Conservation (phyloP, 2,329 filamentous ascomycete genomes). For the Ceratocystis papillata region DNA sequence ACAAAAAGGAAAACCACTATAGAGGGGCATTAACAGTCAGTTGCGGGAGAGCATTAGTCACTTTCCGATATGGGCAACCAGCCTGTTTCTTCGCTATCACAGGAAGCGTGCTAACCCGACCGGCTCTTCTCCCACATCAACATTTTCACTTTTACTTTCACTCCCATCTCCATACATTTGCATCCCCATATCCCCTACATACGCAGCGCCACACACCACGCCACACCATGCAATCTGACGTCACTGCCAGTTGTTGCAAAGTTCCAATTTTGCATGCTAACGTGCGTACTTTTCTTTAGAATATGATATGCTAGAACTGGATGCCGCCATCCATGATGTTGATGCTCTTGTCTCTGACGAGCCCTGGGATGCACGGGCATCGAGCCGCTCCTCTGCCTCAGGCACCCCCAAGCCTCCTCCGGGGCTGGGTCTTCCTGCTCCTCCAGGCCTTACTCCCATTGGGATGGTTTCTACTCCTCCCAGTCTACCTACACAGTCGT, state of each 20-base stretch:
- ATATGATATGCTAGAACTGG: conserved; percentile 50
- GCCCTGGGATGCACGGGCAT: conserved; percentile 22
- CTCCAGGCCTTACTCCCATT: conserved; percentile 26
- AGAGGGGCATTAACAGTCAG: background rate
- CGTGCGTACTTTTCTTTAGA: conserved; percentile 38
- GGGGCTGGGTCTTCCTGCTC: conserved; percentile 27
- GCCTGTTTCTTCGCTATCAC: background rate
- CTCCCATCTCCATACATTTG: background rate
- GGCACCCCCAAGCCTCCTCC: conserved; percentile 17
- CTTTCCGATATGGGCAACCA: background rate
- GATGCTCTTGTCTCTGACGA: conserved; percentile 59
- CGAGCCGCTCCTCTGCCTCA: conserved; percentile 1
- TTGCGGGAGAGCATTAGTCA: background rate
- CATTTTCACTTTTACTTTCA: too few species aligned
- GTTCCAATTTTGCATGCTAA: conserved; percentile 34
- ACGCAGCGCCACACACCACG: background rate
- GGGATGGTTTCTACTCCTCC: background rate
- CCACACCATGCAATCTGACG: conserved; percentile 11
- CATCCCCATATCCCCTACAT: background rate
- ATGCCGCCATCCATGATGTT: conserved; percentile 52
- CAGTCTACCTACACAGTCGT: background rate
- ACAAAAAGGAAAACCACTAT: background rate
- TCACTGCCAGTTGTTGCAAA: conserved; percentile 21
- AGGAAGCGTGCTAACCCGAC: background rate
- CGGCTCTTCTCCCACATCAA: background rate